Conservation (phyloP, 768 basidiomycete species). For the Lactarius hengduanensis region DNA sequence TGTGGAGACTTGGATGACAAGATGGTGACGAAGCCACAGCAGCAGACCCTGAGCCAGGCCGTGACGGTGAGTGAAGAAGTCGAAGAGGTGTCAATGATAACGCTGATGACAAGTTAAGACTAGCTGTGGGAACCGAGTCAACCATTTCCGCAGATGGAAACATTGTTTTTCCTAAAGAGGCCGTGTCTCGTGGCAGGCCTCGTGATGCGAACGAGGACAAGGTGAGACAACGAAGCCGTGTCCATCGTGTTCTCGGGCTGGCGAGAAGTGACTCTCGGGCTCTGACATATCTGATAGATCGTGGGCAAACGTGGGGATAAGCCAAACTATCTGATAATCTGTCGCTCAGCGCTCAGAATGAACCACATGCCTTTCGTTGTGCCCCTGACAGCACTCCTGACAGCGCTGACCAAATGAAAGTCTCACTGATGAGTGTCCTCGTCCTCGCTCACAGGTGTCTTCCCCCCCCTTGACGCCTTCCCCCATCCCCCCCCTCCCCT, state of each 20-base stretch:
- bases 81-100: not conserved
- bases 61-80: not conserved
- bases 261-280: not conserved
- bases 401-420: not conserved
- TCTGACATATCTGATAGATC: not conserved
- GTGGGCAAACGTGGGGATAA: not conserved
- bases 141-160: slow-evolving; percentile 15
- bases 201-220: not conserved
- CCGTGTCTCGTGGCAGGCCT: not conserved
- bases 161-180: slow-evolving; percentile 16
- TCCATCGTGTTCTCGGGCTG: not conserved
- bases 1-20: not conserved
- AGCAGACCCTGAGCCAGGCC: not conserved
- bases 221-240: not conserved
- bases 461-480: not conserved
- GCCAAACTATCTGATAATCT: not conserved
- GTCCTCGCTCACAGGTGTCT: not conserved
- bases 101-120: not conserved
- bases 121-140: slow-evolving; percentile 13
- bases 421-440: not conserved
- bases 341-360: not conserved
- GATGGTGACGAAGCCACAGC: not conserved
- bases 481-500: not conserved
- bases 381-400: too few relatives aligned
- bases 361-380: not conserved